These are phyloP conservation scores for Termitomyces sp. DNA, from an alignment of 768 basidiomycete genomes.

Conservation along the genomic window DNA sequence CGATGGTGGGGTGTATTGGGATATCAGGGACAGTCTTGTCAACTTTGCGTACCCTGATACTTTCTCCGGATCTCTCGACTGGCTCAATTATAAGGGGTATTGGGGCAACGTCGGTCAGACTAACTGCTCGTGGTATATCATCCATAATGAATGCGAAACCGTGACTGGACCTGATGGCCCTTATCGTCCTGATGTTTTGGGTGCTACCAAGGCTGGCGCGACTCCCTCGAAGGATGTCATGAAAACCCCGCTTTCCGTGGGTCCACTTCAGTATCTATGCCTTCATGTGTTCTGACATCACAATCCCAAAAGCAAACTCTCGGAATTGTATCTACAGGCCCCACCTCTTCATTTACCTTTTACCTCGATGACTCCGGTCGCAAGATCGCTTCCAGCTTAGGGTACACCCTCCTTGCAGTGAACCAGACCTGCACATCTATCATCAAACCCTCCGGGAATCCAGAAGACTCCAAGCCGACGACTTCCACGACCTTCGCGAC, in stretches of 20 bases:
- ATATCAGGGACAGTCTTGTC: conserved; percentile 10
- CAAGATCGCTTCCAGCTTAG: not conserved
- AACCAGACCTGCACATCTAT: conserved; percentile 10
- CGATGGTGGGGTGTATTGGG: conserved; percentile 14
- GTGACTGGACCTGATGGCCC: conserved; percentile 15
- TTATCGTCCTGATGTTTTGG: conserved; percentile 13
- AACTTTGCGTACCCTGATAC: conserved; percentile 9
- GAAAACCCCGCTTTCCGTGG: not conserved
- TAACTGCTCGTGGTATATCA: conserved; percentile 12
- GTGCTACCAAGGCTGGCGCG: not conserved
- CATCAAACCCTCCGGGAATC: not conserved
- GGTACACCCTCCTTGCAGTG: conserved; percentile 7
- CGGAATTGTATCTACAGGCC: conserved; percentile 4
- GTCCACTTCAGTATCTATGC: too few relatives aligned
- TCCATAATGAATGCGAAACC: conserved; percentile 13
- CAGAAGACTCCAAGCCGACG: not conserved
- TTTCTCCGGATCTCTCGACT: conserved; percentile 8
- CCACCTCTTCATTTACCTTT: conserved; percentile 12
- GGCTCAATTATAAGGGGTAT: conserved; percentile 16
- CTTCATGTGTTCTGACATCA: too few relatives aligned
- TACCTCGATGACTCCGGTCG: conserved; percentile 4
- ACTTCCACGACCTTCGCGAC: not conserved
- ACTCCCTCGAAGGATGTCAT: not conserved
- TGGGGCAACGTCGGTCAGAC: conserved; percentile 17
- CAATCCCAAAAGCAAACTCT: conserved; percentile 10